Base-by-base conservation (phyloP, 495 filamentous ascomycete species). In the Podospora tetraspora region DNA sequence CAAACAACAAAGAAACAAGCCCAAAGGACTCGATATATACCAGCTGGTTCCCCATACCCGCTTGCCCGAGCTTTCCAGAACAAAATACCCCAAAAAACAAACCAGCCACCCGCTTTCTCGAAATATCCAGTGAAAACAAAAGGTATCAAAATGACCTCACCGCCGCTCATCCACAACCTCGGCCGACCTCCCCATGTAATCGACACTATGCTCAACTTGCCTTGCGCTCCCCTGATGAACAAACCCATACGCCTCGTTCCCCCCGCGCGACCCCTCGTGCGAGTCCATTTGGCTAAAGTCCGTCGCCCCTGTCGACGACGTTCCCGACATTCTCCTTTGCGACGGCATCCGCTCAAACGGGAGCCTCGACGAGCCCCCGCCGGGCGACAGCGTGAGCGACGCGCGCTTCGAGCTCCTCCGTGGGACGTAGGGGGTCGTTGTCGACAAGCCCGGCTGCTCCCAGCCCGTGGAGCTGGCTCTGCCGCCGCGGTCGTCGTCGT, bases 211-310 rank as follows among this genome's bases (percentile, higher is more conserved):
- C 58, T 88, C 84, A n/a, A 87, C 82, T 32, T 80, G 79, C 69
- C 78, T 86, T 34, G 86, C 83, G 68, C 83, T 87, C 66, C 91
- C 88, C 30, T 92, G 89, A 43, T 90, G 81, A n/a, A 94, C 92
- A 71, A 88, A 89, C 1, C 92, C 91, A 72, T 89, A 83, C 72
- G 84, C 91, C 3, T 91, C 90, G 11, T 81, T 73, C 59, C 59
- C 21, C 52, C 62, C 12, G 68, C 71, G 29, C 60, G 61, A 66
- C 66, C 9, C 73, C 70, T 66, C 79, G 63, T 64, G 57, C 43
- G 72, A 32, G 25, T 80, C 69, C 71, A 81, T 57, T 63, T 74
- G 74, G 69, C 68, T 75, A 65, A 79, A 79, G 21, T 81, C 82
- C 7, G 76, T 87, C 0, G 82, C 87, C 13, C 71, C 76, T 6